Conservation (phyloP, 108 stramenopile genomes). For the Nitzschia sp. region DNA sequence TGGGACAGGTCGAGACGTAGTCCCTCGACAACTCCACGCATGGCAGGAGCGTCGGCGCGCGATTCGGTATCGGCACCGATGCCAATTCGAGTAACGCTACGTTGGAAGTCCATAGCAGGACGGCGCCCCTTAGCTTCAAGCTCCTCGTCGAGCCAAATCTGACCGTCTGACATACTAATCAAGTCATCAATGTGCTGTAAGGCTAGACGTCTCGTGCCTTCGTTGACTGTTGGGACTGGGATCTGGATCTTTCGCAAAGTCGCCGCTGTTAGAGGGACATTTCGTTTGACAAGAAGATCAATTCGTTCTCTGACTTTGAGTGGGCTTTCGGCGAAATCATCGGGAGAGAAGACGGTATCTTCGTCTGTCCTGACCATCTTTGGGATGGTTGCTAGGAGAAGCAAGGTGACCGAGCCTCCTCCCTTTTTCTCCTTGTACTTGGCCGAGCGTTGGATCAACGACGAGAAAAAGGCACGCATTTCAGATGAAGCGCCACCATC, state of each 20-base stretch:
- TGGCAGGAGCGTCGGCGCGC: conserved; percentile 84
- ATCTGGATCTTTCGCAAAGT: conserved; percentile 82
- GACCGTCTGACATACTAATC: conserved; percentile 92
- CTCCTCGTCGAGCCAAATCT: conserved; percentile 70
- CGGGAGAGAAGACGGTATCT: conserved; percentile 49
- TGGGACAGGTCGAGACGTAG: conserved; percentile 81
- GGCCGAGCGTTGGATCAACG: conserved; percentile 86
- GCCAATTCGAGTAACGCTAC: conserved; percentile 83
- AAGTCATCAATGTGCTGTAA: conserved; percentile 87
- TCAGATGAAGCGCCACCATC: conserved; percentile 86
- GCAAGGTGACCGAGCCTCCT: conserved; percentile 80
- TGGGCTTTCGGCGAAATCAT: conserved; percentile 67
- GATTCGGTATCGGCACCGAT: conserved; percentile 88
- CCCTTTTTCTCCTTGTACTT: conserved; percentile 71
- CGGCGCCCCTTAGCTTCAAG: conserved; percentile 46
- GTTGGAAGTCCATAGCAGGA: conserved; percentile 82
- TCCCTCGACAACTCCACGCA: conserved; percentile 78
- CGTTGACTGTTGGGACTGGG: conserved; percentile 68
- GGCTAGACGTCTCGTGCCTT: conserved; percentile 67
- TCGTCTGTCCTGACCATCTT: conserved; percentile 24
- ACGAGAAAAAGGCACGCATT: conserved; percentile 83
- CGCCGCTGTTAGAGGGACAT: conserved; percentile 78
- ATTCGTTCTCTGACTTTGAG: conserved; percentile 70
- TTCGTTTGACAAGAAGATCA: conserved; percentile 58
- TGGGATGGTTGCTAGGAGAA: conserved; percentile 66